Evolutionary conservation across 495 filamentous ascomycete species (phyloP).

Genomic region (Penicillium roqueforti): DNA sequence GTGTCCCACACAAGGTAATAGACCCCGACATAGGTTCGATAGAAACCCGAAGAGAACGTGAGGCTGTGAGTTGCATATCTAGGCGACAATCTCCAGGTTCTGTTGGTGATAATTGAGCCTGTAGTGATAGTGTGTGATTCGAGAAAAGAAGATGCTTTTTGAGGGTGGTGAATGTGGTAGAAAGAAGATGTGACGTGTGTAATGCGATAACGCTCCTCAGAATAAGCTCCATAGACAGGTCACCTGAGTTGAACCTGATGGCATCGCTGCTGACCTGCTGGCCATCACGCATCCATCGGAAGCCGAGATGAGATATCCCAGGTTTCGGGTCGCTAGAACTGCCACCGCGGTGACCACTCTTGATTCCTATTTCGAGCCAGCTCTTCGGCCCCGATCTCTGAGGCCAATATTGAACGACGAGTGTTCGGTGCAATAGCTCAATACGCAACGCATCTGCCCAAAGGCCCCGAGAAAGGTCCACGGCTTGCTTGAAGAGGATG

Average conservation of each 20-base stretch:
- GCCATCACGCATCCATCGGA: conserved; percentile 83
- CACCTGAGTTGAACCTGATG: conserved; percentile 59
- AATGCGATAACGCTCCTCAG: conserved; percentile 68
- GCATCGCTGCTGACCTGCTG: conserved; percentile 62
- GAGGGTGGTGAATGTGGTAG: conserved; percentile 55
- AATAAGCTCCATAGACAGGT: conserved; percentile 67
- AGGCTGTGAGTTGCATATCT: conserved; percentile 60
- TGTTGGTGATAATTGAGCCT: conserved; percentile 48
- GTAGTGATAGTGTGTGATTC: conserved; percentile 49
- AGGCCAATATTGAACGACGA: conserved; percentile 89
- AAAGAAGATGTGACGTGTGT: conserved; percentile 66
- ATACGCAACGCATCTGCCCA: conserved; percentile 76
- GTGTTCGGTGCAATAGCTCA: conserved; percentile 68
- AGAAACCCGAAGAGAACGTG: conserved; percentile 53
- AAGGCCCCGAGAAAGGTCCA: conserved; percentile 56
- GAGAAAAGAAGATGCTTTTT: conserved; percentile 54
- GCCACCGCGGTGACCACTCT: conserved; percentile 51
- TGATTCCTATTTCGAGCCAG: conserved; percentile 85
- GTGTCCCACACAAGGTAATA: conserved; percentile 35
- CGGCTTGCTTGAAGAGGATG: conserved; percentile 71
- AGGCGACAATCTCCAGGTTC: conserved; percentile 65
- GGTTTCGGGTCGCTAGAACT: conserved; percentile 8
- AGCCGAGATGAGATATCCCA: conserved; percentile 48
- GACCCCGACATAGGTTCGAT: conserved; percentile 61
- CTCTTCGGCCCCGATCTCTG: conserved; percentile 64